Base-by-base conservation (phyloP, 2,329 filamentous ascomycete species). In the Hypoxylon rubiginosum region DNA sequence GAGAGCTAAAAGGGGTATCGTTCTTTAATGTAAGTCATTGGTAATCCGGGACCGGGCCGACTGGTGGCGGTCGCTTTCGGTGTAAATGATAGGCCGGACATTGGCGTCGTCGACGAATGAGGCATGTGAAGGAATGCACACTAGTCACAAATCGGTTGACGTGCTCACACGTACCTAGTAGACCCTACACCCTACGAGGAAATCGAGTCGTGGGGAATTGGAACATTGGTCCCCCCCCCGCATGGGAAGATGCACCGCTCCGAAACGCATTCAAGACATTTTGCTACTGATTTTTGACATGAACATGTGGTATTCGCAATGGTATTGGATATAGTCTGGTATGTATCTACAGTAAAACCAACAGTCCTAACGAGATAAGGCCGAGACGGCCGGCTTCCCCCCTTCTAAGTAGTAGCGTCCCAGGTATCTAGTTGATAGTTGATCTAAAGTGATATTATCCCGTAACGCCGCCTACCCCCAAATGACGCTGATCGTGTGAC, bases 381-480 rank as follows among this genome's bases (percentile, higher is more conserved):
- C 55, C 43, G 7, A 4, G 43, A 48, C 13, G 41, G 19, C 43
- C 43, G 4, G 10, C 10, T 13, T 6, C 26, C 11, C 34, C 34
- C 34, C 15, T 36, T 36, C 34, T n/a, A n/a, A n/a, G n/a, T 36
- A 36, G 34, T 36, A n/a, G 26, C 32, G 24, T 54, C n/a, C 50
- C 36, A 48, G 24, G 53, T 13, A 55, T 50, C 30, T 57, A 39
- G 50, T 39, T 50, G 13, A 51, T 39, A 46, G 30, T 41, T 34
- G 55, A 46, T 32, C 52, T 24, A 45, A 59, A 51, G 39, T 62
- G 54, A 54, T 24, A 59, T 4, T 63, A 50, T 54, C 28, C 62
- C 39, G 58, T 30, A 63, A 61, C 66, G 63, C 67, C 64, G 49
- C 60, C 60, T 64, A 69, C 34, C n/a, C n/a, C 43, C 34, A 50